Percentiles rank a stretch among this genome's conserved stretches.
Conservation (phyloP, 2,329 filamentous ascomycete genomes). For the Pseudogymnoascus sp. region DNA sequence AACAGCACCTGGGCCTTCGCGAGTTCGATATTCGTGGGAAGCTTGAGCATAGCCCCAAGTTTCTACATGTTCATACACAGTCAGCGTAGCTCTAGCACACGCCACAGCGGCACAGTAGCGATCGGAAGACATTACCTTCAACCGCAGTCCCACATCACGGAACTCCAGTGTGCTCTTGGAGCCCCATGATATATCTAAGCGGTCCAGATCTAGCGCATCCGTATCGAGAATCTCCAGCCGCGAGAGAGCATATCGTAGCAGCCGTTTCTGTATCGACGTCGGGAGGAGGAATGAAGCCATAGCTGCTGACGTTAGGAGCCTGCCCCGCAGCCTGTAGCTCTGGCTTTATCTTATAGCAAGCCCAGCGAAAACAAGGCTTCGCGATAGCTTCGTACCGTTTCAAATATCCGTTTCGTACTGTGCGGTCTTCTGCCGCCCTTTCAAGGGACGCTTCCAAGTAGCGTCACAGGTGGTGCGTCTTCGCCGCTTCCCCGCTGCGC, state of each 20-base stretch:
- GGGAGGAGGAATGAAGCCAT: constrained; percentile 30
- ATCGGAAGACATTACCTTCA: constrained; percentile 47
- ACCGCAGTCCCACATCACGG: constrained; percentile 72
- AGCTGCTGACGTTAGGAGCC: not conserved
- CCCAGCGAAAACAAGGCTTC: not conserved
- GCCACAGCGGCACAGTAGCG: not conserved
- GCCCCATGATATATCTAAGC: constrained; percentile 76
- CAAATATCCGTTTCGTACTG: not conserved
- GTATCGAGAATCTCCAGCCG: constrained; percentile 82
- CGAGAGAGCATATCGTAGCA: constrained; percentile 79
- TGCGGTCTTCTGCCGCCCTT: not conserved
- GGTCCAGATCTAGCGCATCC: constrained; percentile 76
- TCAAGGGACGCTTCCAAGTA: constrained; percentile 3
- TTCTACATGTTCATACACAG: constrained; percentile 48
- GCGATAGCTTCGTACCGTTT: not conserved
- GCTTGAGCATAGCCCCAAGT: constrained; percentile 64
- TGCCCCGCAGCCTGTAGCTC: constrained; percentile 1
- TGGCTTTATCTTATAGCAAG: not conserved
- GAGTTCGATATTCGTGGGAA: constrained; percentile 66
- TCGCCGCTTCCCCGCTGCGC: constrained; percentile 2
- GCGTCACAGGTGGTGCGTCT: constrained; percentile 4
- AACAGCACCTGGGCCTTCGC: constrained; percentile 67
- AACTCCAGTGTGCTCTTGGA: constrained; percentile 78
- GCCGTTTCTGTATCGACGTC: constrained; percentile 75
- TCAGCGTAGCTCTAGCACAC: not conserved